Evolutionary conservation across 495 filamentous ascomycete genomes (phyloP), one percentile per base, ranked within the genome.

Genomic region (Hyphodiscus hymeniophilus): DNA sequence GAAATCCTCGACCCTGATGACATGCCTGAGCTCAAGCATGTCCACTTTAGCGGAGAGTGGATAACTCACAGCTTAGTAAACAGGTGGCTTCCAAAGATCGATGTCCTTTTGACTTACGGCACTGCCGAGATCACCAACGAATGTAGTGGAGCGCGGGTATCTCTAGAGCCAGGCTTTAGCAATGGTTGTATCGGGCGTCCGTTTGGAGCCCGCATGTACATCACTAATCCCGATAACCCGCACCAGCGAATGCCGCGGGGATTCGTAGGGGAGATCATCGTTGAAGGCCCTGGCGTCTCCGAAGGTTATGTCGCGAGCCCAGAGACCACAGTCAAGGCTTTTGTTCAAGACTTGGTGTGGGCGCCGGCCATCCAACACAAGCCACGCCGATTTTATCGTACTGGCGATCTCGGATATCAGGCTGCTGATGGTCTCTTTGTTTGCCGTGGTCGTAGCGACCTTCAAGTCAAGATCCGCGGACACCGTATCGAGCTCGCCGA

Each of bases 101-200:
- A 64, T 55, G 61, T 77, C n/a, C 53, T 79, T n/a, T 80, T 80
- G 42, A 71, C 69, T 3, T 84, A 81, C 46, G 80, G 80, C 0
- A 79, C 78, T 0, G 62, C 66, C 5, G 64, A 77, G 48, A 50
- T 49, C 8, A 49, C 44, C 2, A 54, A 59, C 1, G 39, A 20
- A 24, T 41, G 35, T 16, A 30, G 40, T 18, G 73, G 65, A n/a
- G 69, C 68, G 2, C 16, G 15, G n/a, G 59, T 69, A 18, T 66
- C 68, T 35, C 62, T 64, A 15, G 54, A 57, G 7, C n/a, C 32
- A 12, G 51, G 43, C 2, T 34, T 20, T n/a, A 40, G 23, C 7
- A 44, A 41, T n/a, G n/a, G n/a, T n/a, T n/a, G n/a, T 40, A 45
- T 54, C 20, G 65, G 69, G 12, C 54, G 60, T 2, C 70, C 68